These are phyloP conservation scores for Cladorrhinum sp. DNA, from an alignment of 2,329 filamentous ascomycete species.

Conservation along the genomic window DNA sequence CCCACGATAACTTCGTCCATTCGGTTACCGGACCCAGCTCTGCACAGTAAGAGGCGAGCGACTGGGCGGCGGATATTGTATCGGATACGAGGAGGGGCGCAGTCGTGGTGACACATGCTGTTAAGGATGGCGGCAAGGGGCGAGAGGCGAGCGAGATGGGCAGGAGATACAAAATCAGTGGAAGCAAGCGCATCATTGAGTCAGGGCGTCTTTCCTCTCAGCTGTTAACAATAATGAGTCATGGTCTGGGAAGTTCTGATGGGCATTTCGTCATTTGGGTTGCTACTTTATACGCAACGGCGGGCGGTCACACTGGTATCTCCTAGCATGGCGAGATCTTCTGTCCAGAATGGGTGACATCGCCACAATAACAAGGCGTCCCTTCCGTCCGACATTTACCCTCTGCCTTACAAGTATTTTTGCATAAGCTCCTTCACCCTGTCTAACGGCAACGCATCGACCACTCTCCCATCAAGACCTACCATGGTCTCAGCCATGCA, in stretches of 20 bases:
- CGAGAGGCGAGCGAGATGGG: neutral
- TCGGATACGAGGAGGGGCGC: neutral
- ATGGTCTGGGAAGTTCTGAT: no score
- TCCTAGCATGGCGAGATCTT: no score
- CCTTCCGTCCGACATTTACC: no score
- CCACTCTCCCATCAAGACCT: constrained; percentile 47
- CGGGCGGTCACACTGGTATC: no score
- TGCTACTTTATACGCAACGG: no score
- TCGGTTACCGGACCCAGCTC: neutral
- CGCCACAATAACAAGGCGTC: neutral
- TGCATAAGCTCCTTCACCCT: constrained; percentile 46
- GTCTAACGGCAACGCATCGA: constrained; percentile 50
- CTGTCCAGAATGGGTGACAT: neutral
- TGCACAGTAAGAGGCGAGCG: neutral
- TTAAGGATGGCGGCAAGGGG: neutral
- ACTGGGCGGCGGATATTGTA: neutral
- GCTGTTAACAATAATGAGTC: no score
- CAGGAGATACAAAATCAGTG: neutral
- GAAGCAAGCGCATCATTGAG: neutral
- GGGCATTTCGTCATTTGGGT: no score
- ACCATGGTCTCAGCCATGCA: constrained; percentile 59
- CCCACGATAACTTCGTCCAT: constrained; percentile 11
- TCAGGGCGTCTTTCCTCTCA: no score
- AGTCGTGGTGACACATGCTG: neutral
- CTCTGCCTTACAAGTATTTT: constrained; percentile 30